Conservation (phyloP, 2,329 filamentous ascomycete species). For the Claviceps pazoutovae region DNA sequence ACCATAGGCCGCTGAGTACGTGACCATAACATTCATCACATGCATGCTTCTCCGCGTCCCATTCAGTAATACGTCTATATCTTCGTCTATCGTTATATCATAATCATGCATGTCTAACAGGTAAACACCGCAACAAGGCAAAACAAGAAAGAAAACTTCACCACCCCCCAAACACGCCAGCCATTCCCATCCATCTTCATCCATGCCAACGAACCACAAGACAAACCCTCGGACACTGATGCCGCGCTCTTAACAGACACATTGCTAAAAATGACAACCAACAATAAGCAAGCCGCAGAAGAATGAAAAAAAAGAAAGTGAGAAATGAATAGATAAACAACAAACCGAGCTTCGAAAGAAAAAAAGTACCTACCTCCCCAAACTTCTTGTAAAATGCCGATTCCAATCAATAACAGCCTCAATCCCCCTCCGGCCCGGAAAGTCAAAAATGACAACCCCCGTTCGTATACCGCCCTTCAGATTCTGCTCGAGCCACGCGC, state of each 20-base stretch:
- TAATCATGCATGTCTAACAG: too few relatives aligned
- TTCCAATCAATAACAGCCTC: constrained; percentile 29
- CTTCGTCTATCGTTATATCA: too few relatives aligned
- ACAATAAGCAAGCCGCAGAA: not conserved
- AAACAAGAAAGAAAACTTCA: too few relatives aligned
- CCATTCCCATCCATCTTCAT: too few relatives aligned
- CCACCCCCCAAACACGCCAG: too few relatives aligned
- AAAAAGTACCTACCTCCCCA: not conserved
- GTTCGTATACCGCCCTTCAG: constrained; percentile 18
- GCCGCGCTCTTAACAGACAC: not conserved
- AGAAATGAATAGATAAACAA: not conserved
- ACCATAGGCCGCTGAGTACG: too few relatives aligned
- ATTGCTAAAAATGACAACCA: not conserved
- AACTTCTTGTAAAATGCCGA: constrained; percentile 6
- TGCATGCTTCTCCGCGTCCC: too few relatives aligned
- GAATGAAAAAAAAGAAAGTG: not conserved
- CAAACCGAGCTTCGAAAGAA: not conserved
- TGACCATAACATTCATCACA: too few relatives aligned
- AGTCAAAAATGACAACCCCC: constrained; percentile 35
- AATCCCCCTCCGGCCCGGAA: constrained; percentile 29
- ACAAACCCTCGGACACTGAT: too few relatives aligned
- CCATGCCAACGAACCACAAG: too few relatives aligned
- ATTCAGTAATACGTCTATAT: too few relatives aligned
- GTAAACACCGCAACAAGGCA: too few relatives aligned
- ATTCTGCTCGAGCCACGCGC: constrained; percentile 24